Evolutionary conservation across 352 stramenopile genomes (phyloP).

Genomic region (Globisporangium paroecandrum): DNA sequence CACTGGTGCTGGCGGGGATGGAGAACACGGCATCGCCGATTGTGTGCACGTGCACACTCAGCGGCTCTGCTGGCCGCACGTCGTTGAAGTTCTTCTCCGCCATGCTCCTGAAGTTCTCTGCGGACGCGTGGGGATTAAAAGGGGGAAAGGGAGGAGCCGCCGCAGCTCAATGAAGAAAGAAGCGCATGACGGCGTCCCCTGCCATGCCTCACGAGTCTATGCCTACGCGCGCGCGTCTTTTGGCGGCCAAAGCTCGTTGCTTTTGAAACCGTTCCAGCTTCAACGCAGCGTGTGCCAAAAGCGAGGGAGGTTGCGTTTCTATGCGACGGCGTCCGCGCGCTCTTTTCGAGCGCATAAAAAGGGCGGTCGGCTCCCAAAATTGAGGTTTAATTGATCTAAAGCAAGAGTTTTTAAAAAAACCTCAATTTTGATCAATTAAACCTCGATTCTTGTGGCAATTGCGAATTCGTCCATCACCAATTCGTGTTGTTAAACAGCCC

Average conservation of each 20-base stretch:
- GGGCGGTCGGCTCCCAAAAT: too few relatives aligned
- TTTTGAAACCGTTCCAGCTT: neutral
- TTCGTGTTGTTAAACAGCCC: constrained; percentile 4
- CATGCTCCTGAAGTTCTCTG: neutral
- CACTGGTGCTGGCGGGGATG: neutral
- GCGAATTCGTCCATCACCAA: neutral
- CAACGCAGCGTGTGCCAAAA: neutral
- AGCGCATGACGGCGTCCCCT: too few relatives aligned
- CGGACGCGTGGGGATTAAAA: too few relatives aligned
- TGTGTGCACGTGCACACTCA: neutral
- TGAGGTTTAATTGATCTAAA: too few relatives aligned
- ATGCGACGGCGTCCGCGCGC: neutral
- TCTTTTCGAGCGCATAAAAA: neutral
- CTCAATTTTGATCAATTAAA: neutral
- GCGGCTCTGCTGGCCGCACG: neutral
- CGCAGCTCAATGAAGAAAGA: too few relatives aligned
- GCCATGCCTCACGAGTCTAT: too few relatives aligned
- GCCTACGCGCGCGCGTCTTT: too few relatives aligned
- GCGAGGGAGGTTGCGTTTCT: constrained; percentile 5
- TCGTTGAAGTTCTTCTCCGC: neutral
- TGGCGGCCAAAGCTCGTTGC: too few relatives aligned
- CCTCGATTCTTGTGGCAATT: constrained; percentile 1
- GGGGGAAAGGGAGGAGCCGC: too few relatives aligned
- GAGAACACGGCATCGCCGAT: neutral
- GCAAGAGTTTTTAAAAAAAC: neutral